phyloP scores from a whole-genome alignment of 2,329 filamentous ascomycete genomes.

The Dothistroma pini region DNA sequence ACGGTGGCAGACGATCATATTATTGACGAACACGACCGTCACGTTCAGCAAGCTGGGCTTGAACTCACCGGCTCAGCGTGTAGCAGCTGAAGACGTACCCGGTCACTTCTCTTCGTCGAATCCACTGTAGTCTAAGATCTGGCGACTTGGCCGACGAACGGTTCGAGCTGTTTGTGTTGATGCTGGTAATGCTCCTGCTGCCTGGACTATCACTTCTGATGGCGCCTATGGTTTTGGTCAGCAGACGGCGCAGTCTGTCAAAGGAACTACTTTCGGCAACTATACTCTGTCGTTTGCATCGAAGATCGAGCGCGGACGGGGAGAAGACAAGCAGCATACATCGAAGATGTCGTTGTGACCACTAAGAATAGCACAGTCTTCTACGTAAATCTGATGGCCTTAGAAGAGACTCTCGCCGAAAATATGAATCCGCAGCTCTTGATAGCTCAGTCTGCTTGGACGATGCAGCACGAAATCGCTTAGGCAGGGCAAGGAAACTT shows the following conservation, averaged over 20 bases:
- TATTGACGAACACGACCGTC: slow-evolving; percentile 36
- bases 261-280: slow-evolving; percentile 28
- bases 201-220: slow-evolving; percentile 35
- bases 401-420: slow-evolving; percentile 34
- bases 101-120: slow-evolving; percentile 34
- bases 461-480: slow-evolving; percentile 42
- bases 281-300: slow-evolving; percentile 40
- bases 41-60: slow-evolving; percentile 36
- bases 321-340: no score
- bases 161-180: slow-evolving; percentile 38
- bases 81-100: slow-evolving; percentile 26
- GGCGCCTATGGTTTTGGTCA: slow-evolving; percentile 38
- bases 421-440: slow-evolving; percentile 39
- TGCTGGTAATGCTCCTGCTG: slow-evolving; percentile 36
- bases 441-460: slow-evolving; percentile 40
- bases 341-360: slow-evolving; percentile 36
- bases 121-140: slow-evolving; percentile 35
- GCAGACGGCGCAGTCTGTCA: slow-evolving; percentile 30
- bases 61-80: slow-evolving; percentile 29
- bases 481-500: slow-evolving; percentile 45
- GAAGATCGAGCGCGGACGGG: slow-evolving; percentile 39
- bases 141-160: slow-evolving; percentile 38
- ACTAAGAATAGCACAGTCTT: slow-evolving; percentile 32
- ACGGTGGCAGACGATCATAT: slow-evolving; percentile 39
- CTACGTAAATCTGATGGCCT: slow-evolving; percentile 34